Evolutionary conservation across 2,329 filamentous ascomycete species (phyloP).

Genomic region (Colletotrichum lini): DNA sequence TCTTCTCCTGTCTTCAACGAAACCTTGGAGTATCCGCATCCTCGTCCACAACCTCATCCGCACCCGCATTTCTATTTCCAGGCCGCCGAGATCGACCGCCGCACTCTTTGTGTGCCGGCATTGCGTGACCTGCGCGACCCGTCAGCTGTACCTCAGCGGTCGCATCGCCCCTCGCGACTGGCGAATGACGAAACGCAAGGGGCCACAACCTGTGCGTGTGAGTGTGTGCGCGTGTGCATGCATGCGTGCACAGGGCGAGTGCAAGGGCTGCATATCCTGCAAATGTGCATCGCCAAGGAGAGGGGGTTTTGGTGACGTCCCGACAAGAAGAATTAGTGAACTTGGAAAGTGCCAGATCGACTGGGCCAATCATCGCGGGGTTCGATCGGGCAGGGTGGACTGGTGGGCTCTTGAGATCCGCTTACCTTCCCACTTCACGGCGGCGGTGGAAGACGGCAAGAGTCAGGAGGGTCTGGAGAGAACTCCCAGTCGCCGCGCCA

Average conservation of each 20-base stretch:
- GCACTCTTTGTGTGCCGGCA: conserved; percentile 7
- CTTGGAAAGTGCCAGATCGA: conserved; percentile 11
- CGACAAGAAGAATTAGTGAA: conserved; percentile 17
- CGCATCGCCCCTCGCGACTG: conserved; percentile 12
- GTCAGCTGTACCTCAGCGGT: conserved; percentile 1
- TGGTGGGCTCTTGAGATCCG: conserved; percentile 1
- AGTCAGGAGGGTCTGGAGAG: not conserved
- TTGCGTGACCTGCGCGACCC: not conserved
- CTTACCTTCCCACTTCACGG: conserved; percentile 13
- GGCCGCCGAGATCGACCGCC: conserved; percentile 16
- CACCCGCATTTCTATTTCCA: conserved; percentile 11
- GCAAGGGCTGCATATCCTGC: conserved; percentile 10
- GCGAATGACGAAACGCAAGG: conserved; percentile 26
- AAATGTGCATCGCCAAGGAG: conserved; percentile 23
- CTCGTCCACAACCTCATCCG: no score
- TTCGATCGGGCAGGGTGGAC: not conserved
- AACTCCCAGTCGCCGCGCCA: no score
- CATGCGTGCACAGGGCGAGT: conserved; percentile 17
- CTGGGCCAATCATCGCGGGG: conserved; percentile 18
- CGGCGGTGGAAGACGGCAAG: not conserved
- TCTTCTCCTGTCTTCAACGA: not conserved
- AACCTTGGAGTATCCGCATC: conserved; percentile 12
- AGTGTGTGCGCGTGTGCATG: not conserved
- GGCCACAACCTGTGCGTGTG: conserved; percentile 15
- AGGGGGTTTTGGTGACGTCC: conserved; percentile 23